Base-by-base conservation (phyloP, 228 moss, liverwort and hornwort genomes). In the Sphagnum fallax region DNA sequence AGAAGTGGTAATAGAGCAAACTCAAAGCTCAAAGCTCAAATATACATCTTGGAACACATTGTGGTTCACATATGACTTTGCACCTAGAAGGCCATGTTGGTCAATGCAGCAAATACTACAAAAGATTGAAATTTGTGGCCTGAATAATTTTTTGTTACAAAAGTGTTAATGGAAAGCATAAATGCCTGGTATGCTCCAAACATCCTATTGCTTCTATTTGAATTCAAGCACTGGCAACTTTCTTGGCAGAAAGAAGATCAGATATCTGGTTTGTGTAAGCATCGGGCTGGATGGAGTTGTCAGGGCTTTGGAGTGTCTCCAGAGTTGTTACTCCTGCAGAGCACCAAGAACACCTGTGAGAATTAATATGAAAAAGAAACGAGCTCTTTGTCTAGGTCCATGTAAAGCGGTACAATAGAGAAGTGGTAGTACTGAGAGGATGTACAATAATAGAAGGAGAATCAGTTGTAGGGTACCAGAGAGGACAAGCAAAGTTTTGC, bases 401-500 rank as follows among this genome's bases (percentile, higher is more conserved):
- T 32, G 32, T 32, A 32, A 32, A 32, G 32, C 32, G 2, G 32
- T 32, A 32, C 32, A 32, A 32, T 32, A 32, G 32, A 32, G 32
- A 32, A 32, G 32, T 32, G 32, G 32, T 32, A 32, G 32, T 32
- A 32, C 32, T 32, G 32, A 32, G 32, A 32, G 32, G 32, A 32
- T 32, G 32, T 32, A 32, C 32, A 32, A 32, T 3, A 55, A 12
- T 8, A 12, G 53, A 12, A 12, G 55, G 12, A 8, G 55, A 55
- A 55, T 8, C 9, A 12, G 12, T 8, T 55, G 55, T 8, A 8
- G 55, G 48, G 55, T 85, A 92, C 95, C 95, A 66, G 92, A 89
- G n/a, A 95, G 72, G 69, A 95, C 95, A 59, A 92, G 75, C 65
- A 92, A 79, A 66, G 95, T 95, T 69, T 84, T 81, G 60, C 90